Conservation (phyloP, 306 rosid genomes). For the Lotus japonicus region DNA sequence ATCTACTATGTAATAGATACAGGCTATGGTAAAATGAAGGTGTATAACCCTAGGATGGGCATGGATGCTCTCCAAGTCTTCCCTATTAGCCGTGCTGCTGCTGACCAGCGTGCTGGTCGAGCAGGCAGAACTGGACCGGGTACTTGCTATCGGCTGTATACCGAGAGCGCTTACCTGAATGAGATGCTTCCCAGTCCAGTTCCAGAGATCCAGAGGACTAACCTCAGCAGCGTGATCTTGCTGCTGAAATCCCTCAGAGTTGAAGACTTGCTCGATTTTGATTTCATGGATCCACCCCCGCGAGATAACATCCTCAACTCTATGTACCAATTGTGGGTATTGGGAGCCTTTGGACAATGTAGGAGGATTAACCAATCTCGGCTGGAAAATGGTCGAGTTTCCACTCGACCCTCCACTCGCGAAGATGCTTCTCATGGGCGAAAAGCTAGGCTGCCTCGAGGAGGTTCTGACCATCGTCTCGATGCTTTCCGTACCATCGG, state of each 20-base stretch:
- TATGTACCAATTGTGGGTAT: conserved; percentile 88
- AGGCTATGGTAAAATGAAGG: conserved; percentile 87
- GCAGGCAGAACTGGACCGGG: conserved; percentile 99
- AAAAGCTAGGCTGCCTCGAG: conserved; percentile 55
- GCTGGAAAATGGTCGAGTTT: conserved; percentile 96
- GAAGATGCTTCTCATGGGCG: conserved; percentile 85
- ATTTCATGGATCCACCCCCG: conserved; percentile 97
- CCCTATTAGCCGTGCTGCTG: conserved; percentile 90
- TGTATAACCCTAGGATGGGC: conserved; percentile 88
- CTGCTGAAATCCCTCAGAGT: conserved; percentile 80
- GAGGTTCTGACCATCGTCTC: conserved; percentile 84
- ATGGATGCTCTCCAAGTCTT: conserved; percentile 95
- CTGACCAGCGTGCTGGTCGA: conserved; percentile 89
- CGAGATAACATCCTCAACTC: conserved; percentile 89
- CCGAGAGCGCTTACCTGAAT: conserved; percentile 72
- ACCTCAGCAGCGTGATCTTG: conserved; percentile 81
- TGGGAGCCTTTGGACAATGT: conserved; percentile 88
- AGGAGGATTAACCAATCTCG: conserved; percentile 69
- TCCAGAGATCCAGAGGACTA: conserved; percentile 91
- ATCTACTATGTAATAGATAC: conserved; percentile 82
- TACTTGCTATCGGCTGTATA: conserved; percentile 77
- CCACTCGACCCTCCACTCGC: conserved; percentile 92
- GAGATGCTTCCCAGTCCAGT: conserved; percentile 75
- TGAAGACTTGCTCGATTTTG: conserved; percentile 74
- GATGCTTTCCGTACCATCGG: conserved; percentile 90